These are phyloP conservation scores for Aspergillus incahuasiensis DNA, from an alignment of 495 filamentous ascomycete genomes.

Conservation along the genomic window DNA sequence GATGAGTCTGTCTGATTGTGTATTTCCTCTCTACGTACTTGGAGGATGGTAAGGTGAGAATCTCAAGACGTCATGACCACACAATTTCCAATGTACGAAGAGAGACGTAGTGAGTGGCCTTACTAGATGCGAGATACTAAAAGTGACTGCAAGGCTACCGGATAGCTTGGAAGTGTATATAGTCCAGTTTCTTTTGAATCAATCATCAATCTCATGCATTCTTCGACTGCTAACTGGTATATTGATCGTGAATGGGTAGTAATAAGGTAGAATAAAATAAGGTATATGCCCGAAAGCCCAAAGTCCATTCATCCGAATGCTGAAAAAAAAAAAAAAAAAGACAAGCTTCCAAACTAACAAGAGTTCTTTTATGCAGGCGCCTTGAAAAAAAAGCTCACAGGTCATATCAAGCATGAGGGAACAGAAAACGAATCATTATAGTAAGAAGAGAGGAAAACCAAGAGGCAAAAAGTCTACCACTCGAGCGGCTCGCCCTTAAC, in stretches of 20 bases:
- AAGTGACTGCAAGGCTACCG: no score
- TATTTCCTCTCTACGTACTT: no score
- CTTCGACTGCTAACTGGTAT: constrained; percentile 4
- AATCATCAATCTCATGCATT: neutral
- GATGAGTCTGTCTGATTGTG: no score
- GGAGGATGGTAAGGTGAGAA: no score
- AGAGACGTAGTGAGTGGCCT: no score
- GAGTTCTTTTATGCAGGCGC: neutral
- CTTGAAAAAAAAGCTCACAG: neutral
- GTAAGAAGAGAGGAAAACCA: neutral
- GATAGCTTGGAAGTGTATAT: no score
- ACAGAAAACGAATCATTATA: neutral
- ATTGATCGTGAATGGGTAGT: neutral
- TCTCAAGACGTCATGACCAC: no score
- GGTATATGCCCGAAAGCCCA: neutral
- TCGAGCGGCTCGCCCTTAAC: constrained; percentile 82
- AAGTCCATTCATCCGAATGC: neutral
- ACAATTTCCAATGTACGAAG: no score
- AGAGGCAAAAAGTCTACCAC: constrained; percentile 58
- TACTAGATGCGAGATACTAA: no score
- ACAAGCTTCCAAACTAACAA: neutral
- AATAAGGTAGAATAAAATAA: neutral
- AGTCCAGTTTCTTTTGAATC: no score
- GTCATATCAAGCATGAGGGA: neutral
- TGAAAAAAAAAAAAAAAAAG: neutral